Base-by-base conservation (phyloP, 305 asterid genomes). In the Fraxinus sp. region DNA sequence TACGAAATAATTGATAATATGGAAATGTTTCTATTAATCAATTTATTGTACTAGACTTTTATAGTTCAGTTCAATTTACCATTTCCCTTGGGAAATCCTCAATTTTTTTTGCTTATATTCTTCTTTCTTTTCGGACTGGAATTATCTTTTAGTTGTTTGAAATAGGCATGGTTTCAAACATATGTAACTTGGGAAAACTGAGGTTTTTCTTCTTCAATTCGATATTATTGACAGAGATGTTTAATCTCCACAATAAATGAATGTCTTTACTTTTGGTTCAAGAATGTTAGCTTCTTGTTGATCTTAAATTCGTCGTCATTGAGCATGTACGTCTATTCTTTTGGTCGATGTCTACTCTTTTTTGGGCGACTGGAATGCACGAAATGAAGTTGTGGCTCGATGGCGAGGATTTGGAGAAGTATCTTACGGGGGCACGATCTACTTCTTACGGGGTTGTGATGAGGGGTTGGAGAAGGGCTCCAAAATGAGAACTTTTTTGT, bases 41-140 rank as follows among this genome's bases (percentile, higher is more conserved):
- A 87, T 89, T 85, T 78, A 91, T 89, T 89, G 86, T 81, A 84
- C 88, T 84, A 64, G 85, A 83, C 88, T 86, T 79, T 80, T 80
- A 44, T 24, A 62, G 33, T 73, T 59, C 78, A 83, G 49, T 68
- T 71, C 57, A 66, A 76, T 37, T 64, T 11, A 39, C 37, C 72
- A 22, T 36, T 59, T 46, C 4, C 74, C 26, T 2, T 2, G 64
- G 59, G 28, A 77, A 49, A 13, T 46, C 10, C 71, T 74, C 4
- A 3, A 24, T 74, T 3, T 28, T 44, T 83, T 20, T 33, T 32
- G 36, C 30, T 33, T 1, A 3, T 26, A 24, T 70, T 79, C 39
- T 49, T 78, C 76, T 73, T 7, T 36, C 46, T 68, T 55, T 72
- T 36, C 57, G 73, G 9, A 5, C 64, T 55, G 64, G 64, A 52